Evolutionary conservation across 192 early-diverging fungal genomes (phyloP).

Genomic region (Umbelopsis isabellina): DNA sequence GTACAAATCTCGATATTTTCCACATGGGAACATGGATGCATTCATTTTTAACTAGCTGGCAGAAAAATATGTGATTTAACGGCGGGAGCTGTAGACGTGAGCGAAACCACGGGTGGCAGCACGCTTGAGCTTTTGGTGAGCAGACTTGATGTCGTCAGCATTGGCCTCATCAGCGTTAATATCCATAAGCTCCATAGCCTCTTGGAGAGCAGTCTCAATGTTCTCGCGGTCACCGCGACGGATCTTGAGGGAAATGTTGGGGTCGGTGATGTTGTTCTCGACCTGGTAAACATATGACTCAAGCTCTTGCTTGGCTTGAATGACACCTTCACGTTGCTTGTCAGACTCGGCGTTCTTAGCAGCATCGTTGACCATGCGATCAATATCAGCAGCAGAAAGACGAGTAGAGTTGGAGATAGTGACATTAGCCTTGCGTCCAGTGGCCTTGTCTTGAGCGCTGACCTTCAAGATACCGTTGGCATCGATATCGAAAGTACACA

Average conservation of each 20-base stretch:
- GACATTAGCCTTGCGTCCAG: constrained; percentile 90
- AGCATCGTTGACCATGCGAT: constrained; percentile 92
- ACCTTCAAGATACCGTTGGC: constrained; percentile 97
- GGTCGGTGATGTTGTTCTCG: constrained; percentile 54
- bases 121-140: constrained; percentile 75
- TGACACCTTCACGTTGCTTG: constrained; percentile 83
- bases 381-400: constrained; percentile 95
- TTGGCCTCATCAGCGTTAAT: constrained; percentile 59
- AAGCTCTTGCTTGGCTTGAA: constrained; percentile 85
- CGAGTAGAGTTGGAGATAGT: constrained; percentile 98
- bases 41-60: constrained; percentile 42
- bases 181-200: constrained; percentile 76
- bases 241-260: constrained; percentile 74
- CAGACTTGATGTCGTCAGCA: constrained; percentile 63
- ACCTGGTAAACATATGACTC: constrained; percentile 92
- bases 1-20: constrained; percentile 32
- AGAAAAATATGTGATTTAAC: constrained; percentile 31
- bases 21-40: constrained; percentile 43
- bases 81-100: constrained; percentile 44
- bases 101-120: constrained; percentile 68
- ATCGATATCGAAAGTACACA: constrained; percentile 93
- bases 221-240: constrained; percentile 70
- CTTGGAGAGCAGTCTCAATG: constrained; percentile 74
- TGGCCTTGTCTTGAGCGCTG: constrained; percentile 86
- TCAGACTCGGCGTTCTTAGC: constrained; percentile 97